Evolutionary conservation across 805 yeast species (phyloP), one percentile per base, ranked within the genome.

Genomic region (Kodamaea jinghongensis): DNA sequence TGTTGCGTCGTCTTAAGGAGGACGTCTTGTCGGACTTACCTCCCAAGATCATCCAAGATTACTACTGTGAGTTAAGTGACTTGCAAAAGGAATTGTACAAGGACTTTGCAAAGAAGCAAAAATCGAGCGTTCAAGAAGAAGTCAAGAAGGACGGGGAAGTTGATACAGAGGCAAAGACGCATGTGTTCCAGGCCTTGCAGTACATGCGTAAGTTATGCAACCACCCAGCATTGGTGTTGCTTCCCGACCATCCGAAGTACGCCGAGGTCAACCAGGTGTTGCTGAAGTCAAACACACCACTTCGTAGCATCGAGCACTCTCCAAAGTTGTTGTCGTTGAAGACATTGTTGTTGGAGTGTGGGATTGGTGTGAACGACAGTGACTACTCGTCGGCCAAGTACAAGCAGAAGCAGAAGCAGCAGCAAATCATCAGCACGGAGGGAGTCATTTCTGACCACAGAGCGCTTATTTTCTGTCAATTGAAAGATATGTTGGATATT

Each of bases 31-130:
- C 95, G 1, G 99, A 93, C 60, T 71, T 93, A 50, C 99, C 99
- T 7, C 99, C 99, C 28, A 93, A 93, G 64, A 93, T 95, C 51
- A 93, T 93, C 50, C 99, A 93, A 61, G 99, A 93, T 67, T 91
- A 93, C 61, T 93, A 93, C 61, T 93, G 99, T 67, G 98, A 93
- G 50, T 71, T 95, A 46, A 87, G 96, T 51, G 96, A 88, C 47
- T 67, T 89, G 42, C 99, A 93, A 60, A 84, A 83, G 54, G 84
- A 82, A 51, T 70, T 93, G 34, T 95, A 93, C 67, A 84, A 81
- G 44, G 95, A 88, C 60, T 93, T 93, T 65, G 89, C 93, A 7
- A 79, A 76, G 52, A 86, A 86, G 56, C 97, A 93, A 55, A 87
- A 86, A 60, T 64, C 74, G 4, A 67, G 76, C 1, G 89, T 90